Conservation (phyloP, 75 land plant species). For the Cupressus sempervirens region DNA sequence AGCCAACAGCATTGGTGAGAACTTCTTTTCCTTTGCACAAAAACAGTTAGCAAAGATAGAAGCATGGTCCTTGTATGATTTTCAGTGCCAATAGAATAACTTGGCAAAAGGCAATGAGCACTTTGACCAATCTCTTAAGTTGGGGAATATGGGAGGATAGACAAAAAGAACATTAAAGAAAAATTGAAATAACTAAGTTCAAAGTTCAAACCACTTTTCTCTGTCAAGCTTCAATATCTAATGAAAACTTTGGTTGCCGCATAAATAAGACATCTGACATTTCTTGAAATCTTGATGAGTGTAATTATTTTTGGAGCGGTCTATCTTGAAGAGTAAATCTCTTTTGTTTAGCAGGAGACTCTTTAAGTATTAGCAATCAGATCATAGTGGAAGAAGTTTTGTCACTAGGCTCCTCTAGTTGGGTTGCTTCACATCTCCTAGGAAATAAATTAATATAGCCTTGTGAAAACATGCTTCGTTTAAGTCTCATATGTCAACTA, state of each 20-base stretch:
- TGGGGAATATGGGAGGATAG: background rate
- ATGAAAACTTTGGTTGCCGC: background rate
- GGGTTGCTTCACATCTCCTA: background rate
- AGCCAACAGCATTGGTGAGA: constrained; percentile 39
- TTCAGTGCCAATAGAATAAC: background rate
- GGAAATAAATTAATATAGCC: background rate
- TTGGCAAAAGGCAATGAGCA: background rate
- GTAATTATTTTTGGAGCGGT: background rate
- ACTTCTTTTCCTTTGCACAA: background rate
- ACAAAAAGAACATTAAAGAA: background rate
- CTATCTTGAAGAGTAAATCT: background rate
- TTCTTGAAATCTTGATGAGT: background rate
- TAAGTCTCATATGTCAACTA: background rate
- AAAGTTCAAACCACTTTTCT: background rate
- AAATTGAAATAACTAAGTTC: background rate
- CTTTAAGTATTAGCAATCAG: background rate
- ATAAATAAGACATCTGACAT: background rate
- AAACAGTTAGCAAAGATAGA: background rate
- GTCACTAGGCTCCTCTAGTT: background rate
- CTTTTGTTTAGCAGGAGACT: background rate
- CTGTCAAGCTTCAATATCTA: background rate
- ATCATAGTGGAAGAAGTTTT: background rate
- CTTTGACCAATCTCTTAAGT: background rate
- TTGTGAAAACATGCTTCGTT: background rate
- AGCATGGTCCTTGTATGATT: background rate